Base-by-base conservation (phyloP, 768 basidiomycete species). In the Phaeolepiota aurea region DNA sequence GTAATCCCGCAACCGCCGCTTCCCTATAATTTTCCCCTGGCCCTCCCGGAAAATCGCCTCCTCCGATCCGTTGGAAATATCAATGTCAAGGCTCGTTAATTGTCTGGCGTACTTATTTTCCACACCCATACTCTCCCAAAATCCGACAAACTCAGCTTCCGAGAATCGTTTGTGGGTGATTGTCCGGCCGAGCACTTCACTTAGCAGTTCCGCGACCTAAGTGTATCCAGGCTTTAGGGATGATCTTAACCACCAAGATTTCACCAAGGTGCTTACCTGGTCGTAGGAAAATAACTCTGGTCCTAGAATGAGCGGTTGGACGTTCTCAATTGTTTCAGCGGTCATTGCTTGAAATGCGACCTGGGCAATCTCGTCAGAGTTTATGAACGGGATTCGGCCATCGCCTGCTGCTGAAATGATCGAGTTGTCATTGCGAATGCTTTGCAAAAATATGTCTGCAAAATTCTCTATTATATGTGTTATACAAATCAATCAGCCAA, bases 331-430 rank as follows among this genome's bases (percentile, higher is more conserved):
- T 21, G 50, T 47, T 13, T 54, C 43, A 16, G 52, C 49, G 2
- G 50, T 44, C 10, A 67, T 42, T 0, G 55, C 61, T n/a, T 56
- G 44, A 42, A 53, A 56, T 2, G 59, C 61, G 0, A 52, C 57
- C 13, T 57, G 47, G 3, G 57, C 57, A 19, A 67, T 62, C 36
- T 65, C 63, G 4, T 62, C 54, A 1, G 53, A 53, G 2, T 54
- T 50, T 3, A 66, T 54, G 21, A 55, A 59, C 2, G 59, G 54
- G 3, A 59, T 32, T 9, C 49, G 45, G 12, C 58, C 63, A 32
- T 58, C 56, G 20, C 46, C 47, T 4, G 59, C 38, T 0, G 54
- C 54, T 5, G 61, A 50, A 14, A 51, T 45, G 16, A 68, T 55
- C 5, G 44, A 37, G 36, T 56, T 41, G 4, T 52, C 38, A 16